Base-by-base conservation (phyloP, 1,284 basidiomycete genomes). In the Ustilago esculenta region DNA sequence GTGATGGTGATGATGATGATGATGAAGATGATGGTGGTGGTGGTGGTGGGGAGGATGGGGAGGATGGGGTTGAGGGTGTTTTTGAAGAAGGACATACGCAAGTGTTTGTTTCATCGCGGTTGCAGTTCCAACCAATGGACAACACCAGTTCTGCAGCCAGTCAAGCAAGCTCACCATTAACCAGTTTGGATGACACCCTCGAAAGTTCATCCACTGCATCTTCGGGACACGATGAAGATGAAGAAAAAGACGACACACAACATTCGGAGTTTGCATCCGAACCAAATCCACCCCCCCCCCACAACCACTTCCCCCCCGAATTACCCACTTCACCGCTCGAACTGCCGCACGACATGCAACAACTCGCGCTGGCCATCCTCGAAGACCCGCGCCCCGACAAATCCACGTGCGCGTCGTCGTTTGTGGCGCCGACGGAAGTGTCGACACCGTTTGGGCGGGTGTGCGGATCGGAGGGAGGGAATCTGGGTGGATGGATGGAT, bases 71-170 rank as follows among this genome's bases (percentile, higher is more conserved):
- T 9, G 49, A 52, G 4, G 29, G 27, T 4, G 35, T 29, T 1
- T 64, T 64, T 12, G 60, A 56, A 39, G 59, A 63, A 34, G 60
- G 60, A 3, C 60, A 41, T 29, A 48, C 41, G 11, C 60, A 64
- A 11, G 24, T 30, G 1, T 64, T 52, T 46, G 49, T 49, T 35
- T 34, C 33, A 3, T 56, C 60, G 33, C 35, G 39, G 18, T 21
- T 43, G 10, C 44, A 43, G 23, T 24, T 21, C 15, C 27, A 21
- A 14, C n/a, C n/a, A n/a, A n/a, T n/a, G n/a, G 20, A 18, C 15
- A 39, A 15, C 2, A 21, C 27, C 10, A 56, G 53, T 12, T 17
- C 27, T 7, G 18, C 12, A n/a, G 17, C 4, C n/a, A 56, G 60
- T 36, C 37, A 29, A 12, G 34, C 24, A 7, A 49, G 53, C 49